Base-by-base conservation (phyloP, 331 rosid genomes). In the Prunus yedoensis region DNA sequence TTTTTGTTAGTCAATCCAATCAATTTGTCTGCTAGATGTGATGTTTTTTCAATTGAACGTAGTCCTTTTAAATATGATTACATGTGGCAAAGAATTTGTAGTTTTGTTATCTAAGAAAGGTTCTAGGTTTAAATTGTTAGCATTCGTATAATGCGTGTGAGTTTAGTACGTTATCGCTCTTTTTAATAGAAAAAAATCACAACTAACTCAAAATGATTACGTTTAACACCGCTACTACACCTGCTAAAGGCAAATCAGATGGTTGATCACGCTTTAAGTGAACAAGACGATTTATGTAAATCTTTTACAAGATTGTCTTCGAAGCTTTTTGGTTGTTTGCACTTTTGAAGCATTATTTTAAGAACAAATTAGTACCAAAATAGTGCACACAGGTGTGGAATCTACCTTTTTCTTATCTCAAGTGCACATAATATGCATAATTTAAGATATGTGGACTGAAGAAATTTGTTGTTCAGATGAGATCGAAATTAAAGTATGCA, bases 101-200 rank as follows among this genome's bases (percentile, higher is more conserved):
- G 0, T 38, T 5, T 32, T 5, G 38, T 0, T 32, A 0, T 5
- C 0, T 0, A 32, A 0, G 1, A 32, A 32, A 32, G 1, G 1
- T 5, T 5, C 0, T 32, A 1, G 0, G 1, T 32, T 32, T 32
- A 32, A 32, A 5, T 32, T 0, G 21, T 0, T 4, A 4, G 1
- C 1, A 32, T 32, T 0, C 0, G 7, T 5, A 0, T 4, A 32
- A 7, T 4, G 0, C 4, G 7, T 32, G 0, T 32, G 1, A 4
- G 0, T 32, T 32, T 32, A 32, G 7, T 32, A 4, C 1, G 7
- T 32, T 32, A 32, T 1, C 1, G 7, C 1, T 0, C 1, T 0
- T 32, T 1, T 32, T 1, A 32, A 32, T 32, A 32, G 38, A 21
- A 32, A 32, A 32, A 32, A 32, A 5, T 5, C 9, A 38, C 43